A percentile compares a stretch with the other conserved stretches of the same genome.
These are phyloP conservation scores for Amauroascus niger DNA, from an alignment of 2,329 filamentous ascomycete genomes.

Conservation along the genomic window DNA sequence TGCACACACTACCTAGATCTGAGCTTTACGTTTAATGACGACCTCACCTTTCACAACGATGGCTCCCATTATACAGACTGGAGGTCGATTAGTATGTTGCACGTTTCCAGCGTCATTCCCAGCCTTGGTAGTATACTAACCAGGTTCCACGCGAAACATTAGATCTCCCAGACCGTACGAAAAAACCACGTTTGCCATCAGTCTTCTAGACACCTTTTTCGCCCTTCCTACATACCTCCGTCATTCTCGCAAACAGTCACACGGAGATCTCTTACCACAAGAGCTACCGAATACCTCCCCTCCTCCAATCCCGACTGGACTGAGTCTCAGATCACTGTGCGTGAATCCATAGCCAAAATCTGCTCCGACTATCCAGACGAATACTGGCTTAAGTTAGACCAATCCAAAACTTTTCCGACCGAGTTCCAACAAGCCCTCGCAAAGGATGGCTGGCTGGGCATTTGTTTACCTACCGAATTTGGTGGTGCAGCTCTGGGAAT, in stretches of 20 bases:
- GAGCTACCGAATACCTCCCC: slow-evolving; percentile 23
- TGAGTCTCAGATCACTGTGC: slow-evolving; percentile 35
- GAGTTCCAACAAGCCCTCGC: slow-evolving; percentile 37
- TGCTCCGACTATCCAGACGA: slow-evolving; percentile 28
- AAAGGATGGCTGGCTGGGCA: slow-evolving; percentile 38
- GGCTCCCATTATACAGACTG: not conserved
- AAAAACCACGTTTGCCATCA: not conserved
- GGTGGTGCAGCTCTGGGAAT: slow-evolving; percentile 37
- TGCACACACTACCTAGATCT: too few species aligned
- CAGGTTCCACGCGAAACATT: not conserved
- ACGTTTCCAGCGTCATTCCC: not conserved
- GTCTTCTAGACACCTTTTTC: not conserved
- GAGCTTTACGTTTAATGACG: too few species aligned
- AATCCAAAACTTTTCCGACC: slow-evolving; percentile 30
- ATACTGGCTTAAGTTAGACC: slow-evolving; percentile 37
- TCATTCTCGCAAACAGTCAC: not conserved
- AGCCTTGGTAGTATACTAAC: not conserved
- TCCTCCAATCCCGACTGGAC: slow-evolving; percentile 30
- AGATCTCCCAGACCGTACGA: not conserved
- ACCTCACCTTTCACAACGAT: not conserved
- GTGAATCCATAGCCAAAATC: slow-evolving; percentile 38
- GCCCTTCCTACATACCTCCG: not conserved
- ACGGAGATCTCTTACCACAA: slow-evolving; percentile 14
- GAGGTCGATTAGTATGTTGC: not conserved
- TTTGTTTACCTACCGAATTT: slow-evolving; percentile 37